Evolutionary conservation across 108 stramenopile genomes (phyloP), one percentile per base, ranked within the genome.

Genomic region (Skeletonema potamos): DNA sequence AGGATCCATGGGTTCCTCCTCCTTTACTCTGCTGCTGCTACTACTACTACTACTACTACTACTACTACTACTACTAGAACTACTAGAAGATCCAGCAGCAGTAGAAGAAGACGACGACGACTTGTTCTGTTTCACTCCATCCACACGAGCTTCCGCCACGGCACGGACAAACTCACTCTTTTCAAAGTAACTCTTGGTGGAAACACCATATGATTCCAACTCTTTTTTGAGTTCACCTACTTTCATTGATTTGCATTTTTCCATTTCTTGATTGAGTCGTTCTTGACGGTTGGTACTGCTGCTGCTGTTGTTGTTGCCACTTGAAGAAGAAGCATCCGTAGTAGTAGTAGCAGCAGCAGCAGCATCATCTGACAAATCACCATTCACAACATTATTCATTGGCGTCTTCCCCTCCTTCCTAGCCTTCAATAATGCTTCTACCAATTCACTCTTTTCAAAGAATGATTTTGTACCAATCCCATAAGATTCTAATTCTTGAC

Each of bases 121-220:
- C n/a, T n/a, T n/a, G n/a, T n/a, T 37, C 43, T 81, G 73, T 28
- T 37, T 62, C 12, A 82, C 70, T 24, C 84, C 85, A 69, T 90
- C 88, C 18, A 89, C 92, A 54, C 86, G 54, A 2, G 85, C 85
- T 56, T 90, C 84, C 9, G 92, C 92, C 10, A 86, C 82, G 18
- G 92, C 92, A 12, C 80, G 64, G 10, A 90, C 87, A 75, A 93
- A 93, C 68, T 93, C 92, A 18, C 78, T 72, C 64, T 93, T 93
- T 64, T 84, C 83, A 54, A 84, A 84, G 41, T 59, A 84, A 7
- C 61, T 58, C 36, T 77, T 81, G 33, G 80, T 81, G 6, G 76
- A 77, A 43, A 84, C 22, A 7, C 80, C 83, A 62, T 72, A 72
- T 3, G 70, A 77, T 64, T 84, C 68, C 66, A 84, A 22, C 27